Base-by-base conservation (phyloP, 352 stramenopile genomes). In the Pythium utonaiense region DNA sequence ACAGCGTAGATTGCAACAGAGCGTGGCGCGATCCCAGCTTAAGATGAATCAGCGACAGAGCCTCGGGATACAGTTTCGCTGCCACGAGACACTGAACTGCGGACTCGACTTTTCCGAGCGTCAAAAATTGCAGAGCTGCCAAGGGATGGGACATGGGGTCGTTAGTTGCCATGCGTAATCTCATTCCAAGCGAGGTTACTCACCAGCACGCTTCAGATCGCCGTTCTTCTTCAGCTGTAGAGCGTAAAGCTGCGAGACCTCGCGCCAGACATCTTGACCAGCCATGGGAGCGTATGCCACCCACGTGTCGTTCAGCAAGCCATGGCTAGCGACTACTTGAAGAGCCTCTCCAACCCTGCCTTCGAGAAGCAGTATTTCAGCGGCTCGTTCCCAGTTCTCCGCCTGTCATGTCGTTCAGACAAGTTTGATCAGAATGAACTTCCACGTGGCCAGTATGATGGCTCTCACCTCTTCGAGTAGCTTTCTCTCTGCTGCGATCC, bases 251-350 rank as follows among this genome's bases (percentile, higher is more conserved):
- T 73, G 72, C 3, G 78, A 77, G 45, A 89, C 64, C 40, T 93
- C 78, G 27, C 76, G 69, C 83, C 83, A 93, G 17, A 91, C 71
- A 25, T 88, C 77, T 47, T 85, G 48, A 2, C 84, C 84, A n/a
- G 75, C 82, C 77, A 89, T 86, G 1, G 84, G 81, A 22, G 84
- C 81, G 24, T 84, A 75, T 1, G 81, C 68, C n/a, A 93, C 65
- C 81, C 81, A 93, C 9, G 64, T 68, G 22, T 72, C 41, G 24
- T 57, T 73, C 13, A 93, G 63, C 22, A 54, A 53, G 33, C 67
- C 62, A 63, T 88, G 74, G 22, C 73, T 75, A 5, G 77, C 71
- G 10, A 93, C 71, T 0, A 91, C 40, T 8, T 73, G 75, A 16
- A 93, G 63, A 1, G 84, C 80, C 3, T 89, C 81, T 5, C 34